Conservation (phyloP, 2,329 filamentous ascomycete genomes). For the Penicillium sp. region DNA sequence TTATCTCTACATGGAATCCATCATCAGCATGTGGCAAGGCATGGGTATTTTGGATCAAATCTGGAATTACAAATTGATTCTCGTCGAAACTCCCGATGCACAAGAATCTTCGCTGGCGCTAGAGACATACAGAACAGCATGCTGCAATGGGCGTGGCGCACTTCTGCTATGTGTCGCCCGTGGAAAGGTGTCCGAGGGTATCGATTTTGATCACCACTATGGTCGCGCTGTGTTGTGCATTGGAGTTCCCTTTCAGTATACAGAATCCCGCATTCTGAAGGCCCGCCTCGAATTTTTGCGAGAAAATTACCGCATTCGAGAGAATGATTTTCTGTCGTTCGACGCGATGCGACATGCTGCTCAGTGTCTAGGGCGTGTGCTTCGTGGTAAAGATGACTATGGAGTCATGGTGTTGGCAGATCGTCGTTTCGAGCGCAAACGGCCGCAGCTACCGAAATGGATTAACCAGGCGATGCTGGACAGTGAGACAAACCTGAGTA, state of each 20-base stretch:
- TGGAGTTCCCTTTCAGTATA: slow-evolving; percentile 97
- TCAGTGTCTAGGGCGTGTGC: slow-evolving; percentile 88
- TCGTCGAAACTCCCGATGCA: slow-evolving; percentile 94
- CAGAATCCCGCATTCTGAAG: slow-evolving; percentile 93
- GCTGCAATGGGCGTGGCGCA: slow-evolving; percentile 91
- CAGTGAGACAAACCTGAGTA: slow-evolving; percentile 81
- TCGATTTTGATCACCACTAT: slow-evolving; percentile 99
- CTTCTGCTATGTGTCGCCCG: slow-evolving; percentile 91
- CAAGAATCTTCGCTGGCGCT: slow-evolving; percentile 94
- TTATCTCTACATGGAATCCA: slow-evolving; percentile 98
- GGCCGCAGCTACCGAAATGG: slow-evolving; percentile 88
- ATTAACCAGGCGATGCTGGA: slow-evolving; percentile 84
- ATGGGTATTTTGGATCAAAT: slow-evolving; percentile 97
- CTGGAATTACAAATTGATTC: slow-evolving; percentile 97
- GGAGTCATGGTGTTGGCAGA: slow-evolving; percentile 99
- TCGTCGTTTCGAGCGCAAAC: slow-evolving; percentile 86
- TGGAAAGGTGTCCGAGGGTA: slow-evolving; percentile 95
- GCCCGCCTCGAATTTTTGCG: slow-evolving; percentile 91
- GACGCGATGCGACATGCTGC: slow-evolving; percentile 99
- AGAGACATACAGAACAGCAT: slow-evolving; percentile 95
- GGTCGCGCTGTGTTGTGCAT: slow-evolving; percentile 93
- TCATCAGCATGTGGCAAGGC: slow-evolving; percentile 98
- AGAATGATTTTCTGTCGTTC: slow-evolving; percentile 97
- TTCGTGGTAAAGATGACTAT: slow-evolving; percentile 96
- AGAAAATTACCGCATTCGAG: slow-evolving; percentile 92